Conservation (phyloP, 306 rosid genomes). For the Corylus americana region DNA sequence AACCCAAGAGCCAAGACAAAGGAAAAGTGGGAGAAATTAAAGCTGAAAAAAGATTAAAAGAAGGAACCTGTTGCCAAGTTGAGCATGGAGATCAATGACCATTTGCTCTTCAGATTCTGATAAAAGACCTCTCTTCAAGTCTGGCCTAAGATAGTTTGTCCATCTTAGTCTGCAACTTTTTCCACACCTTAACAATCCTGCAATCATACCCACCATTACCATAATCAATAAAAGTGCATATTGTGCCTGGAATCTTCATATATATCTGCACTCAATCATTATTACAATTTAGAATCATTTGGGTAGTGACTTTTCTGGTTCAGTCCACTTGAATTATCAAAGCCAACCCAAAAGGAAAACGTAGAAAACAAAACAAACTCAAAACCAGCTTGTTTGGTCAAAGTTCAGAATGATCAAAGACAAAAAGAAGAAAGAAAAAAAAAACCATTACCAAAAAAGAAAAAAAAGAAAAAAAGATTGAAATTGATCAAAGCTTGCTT, state of each 20-base stretch:
- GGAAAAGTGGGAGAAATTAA: background rate
- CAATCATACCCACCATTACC: conserved; percentile 26
- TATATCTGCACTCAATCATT: background rate
- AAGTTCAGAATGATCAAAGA: background rate
- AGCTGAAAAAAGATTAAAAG: background rate
- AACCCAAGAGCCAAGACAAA: conserved; percentile 26
- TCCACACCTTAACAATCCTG: conserved; percentile 91
- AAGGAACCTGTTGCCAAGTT: conserved; percentile 86
- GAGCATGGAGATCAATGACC: conserved; percentile 95
- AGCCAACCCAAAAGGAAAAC: background rate
- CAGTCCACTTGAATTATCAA: background rate
- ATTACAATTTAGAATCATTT: background rate
- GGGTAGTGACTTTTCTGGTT: background rate
- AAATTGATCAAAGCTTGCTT: background rate
- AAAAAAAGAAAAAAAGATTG: background rate
- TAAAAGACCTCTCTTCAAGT: conserved; percentile 87
- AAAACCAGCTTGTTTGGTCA: background rate
- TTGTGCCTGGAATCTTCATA: background rate
- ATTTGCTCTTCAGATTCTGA: conserved; percentile 77
- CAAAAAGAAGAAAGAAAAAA: background rate
- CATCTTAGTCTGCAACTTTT: conserved; percentile 96
- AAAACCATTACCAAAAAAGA: background rate
- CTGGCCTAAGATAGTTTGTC: conserved; percentile 92
- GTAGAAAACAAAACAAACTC: conserved; percentile 12
- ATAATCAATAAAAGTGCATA: background rate